Conservation (phyloP, 495 filamentous ascomycete genomes). For the Paragyromitra xinjiangensis region DNA sequence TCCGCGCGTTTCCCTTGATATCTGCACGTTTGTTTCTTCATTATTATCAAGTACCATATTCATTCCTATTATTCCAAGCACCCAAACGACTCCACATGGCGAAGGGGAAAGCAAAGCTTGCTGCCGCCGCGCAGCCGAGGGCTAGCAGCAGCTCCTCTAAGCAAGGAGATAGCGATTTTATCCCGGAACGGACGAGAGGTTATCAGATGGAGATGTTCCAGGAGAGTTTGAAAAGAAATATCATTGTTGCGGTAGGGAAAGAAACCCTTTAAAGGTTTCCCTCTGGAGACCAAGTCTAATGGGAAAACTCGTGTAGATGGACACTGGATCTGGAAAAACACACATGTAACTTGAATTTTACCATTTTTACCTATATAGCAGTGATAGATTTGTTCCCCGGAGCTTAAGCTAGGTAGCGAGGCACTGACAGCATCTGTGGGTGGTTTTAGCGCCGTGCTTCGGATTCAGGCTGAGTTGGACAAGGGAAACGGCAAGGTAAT, state of each 20-base stretch:
- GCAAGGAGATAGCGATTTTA: not conserved
- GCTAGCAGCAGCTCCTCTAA: not conserved
- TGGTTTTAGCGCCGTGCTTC: conserved; percentile 73
- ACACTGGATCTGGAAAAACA: conserved; percentile 92
- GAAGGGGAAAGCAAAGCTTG: not conserved
- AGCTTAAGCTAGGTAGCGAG: not conserved
- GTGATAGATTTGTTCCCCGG: not conserved
- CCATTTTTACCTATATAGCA: not conserved
- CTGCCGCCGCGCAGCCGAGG: not conserved
- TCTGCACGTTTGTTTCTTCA: conserved; percentile 11
- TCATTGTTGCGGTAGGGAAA: conserved; percentile 78
- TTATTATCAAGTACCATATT: conserved; percentile 8
- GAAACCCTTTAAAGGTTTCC: not conserved
- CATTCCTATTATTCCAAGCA: not conserved
- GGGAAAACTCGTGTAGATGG: conserved; percentile 70
- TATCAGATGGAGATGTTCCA: conserved; percentile 95
- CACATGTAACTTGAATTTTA: conserved; percentile 70
- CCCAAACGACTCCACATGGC: conserved; percentile 21
- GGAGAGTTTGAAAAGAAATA: conserved; percentile 77
- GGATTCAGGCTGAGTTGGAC: conserved; percentile 81
- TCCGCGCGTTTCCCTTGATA: conserved; percentile 21
- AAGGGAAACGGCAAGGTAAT: conserved; percentile 69
- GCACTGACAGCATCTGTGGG: conserved; percentile 12
- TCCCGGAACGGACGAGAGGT: conserved; percentile 63
- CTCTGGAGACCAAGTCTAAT: not conserved